Evolutionary conservation across 306 rosid species (phyloP), one percentile per base, ranked within the genome.

Genomic region (Vigna radiata): DNA sequence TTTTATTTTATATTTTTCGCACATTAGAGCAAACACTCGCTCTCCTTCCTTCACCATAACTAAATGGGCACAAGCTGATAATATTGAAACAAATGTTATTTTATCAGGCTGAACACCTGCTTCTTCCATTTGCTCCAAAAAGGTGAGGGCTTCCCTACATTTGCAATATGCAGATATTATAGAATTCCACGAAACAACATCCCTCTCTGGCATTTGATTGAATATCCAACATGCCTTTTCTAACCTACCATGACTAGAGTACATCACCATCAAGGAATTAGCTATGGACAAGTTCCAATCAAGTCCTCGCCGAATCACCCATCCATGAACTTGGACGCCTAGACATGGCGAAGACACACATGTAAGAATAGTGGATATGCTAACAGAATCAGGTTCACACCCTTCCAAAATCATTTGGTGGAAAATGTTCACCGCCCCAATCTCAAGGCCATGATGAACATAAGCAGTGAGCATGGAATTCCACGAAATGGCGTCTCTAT

Each of bases 161-260:
- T 85, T 89, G 70, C 80, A 56, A 87, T 90, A 90, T 77, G 97
- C 92, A 48, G 96, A 88, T 78, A 95, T 92, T 66, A 90, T 85
- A 48, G 96, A 84, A 48, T 95, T 92, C 98, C 98, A 95, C 7
- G 98, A 88, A 56, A 90, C 87, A 29, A 86, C 83, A 62, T 95
- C 97, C 84, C 82, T 89, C 76, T 92, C 89, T 5, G 93, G 93
- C 96, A 95, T 92, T 39, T 72, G 69, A 67, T 80, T 25, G 68
- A 95, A 92, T 85, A 90, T 21, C 86, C 87, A 84, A 37, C 86
- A 37, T 5, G 93, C 93, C 72, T 55, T 79, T 41, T 77, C 80
- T 77, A 90, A 60, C 87, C 79, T 83, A 8, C 89, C 90, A 27
- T 70, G 88, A 2, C 86, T 90, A 27, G 96, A 88, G 84, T 95